Base-by-base conservation (phyloP, 2,329 filamentous ascomycete genomes). In the Westerdykella sp. region DNA sequence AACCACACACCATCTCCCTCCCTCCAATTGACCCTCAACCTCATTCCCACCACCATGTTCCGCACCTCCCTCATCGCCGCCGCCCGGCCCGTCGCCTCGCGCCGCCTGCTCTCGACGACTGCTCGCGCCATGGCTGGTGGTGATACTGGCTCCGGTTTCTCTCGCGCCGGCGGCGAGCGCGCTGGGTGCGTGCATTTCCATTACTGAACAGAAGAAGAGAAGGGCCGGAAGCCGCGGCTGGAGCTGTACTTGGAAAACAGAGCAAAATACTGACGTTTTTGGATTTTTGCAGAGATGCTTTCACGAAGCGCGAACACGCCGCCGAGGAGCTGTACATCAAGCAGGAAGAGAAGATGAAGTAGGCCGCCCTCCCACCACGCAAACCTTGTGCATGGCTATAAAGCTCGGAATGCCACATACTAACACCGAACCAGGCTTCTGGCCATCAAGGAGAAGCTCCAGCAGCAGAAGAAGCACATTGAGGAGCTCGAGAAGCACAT, bases 291-390 rank as follows among this genome's bases (percentile, higher is more conserved):
- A 95, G 91, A 58, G 91, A 98, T 66, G 81, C 87, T 44, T 98
- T 96, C 80, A 87, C 84, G 73, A 85, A 84, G 73, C 88, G 93
- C 59, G 93, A 98, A 73, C 80, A 84, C 66, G 91, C 91, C 55
- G 78, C 74, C 66, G 93, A 97, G 75, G 84, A 89, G 68, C 80
- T 80, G 57, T 87, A 85, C 72, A 89, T 98, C 72, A 81, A 81
- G 62, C 75, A 85, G 74, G 86, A 89, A 66, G 93, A 97, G 79
- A 81, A 82, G 73, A 83, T 90, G 74, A 96, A 95, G 87, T 69
- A 59, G 53, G 64, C 18, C 18, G 4, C 6, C 18, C 39, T 35
- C 39, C 47, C 28, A 34, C 25, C 14, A 30, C 18, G 12, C 2
- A 13, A 12, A 1, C 13, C 25, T 10, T 28, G 11, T 12, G 25